phyloP scores from a whole-genome alignment of 108 stramenopile genomes.

The Aureococcus anophagefferens region DNA sequence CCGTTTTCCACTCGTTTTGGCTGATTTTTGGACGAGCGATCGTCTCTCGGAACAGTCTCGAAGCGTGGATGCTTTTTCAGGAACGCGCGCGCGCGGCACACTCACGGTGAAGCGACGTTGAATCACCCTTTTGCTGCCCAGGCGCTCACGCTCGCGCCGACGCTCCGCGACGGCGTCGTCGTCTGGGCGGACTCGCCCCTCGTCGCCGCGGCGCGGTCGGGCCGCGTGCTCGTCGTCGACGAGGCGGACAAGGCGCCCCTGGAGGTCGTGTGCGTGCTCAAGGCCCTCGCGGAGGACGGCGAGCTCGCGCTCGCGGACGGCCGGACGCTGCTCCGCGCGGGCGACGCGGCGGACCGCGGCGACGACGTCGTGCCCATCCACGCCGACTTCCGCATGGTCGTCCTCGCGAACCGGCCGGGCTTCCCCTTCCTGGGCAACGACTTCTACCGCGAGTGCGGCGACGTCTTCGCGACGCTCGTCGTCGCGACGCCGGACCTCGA shows the following conservation, averaged over 20 bases:
- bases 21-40: too few relatives aligned
- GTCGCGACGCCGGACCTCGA: conserved; percentile 52
- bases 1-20: too few relatives aligned
- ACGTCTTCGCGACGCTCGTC: conserved; percentile 56
- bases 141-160: conserved; percentile 47
- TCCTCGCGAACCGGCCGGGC: conserved; percentile 74
- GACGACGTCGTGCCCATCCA: conserved; percentile 56
- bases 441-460: conserved; percentile 59
- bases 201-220: conserved; percentile 57
- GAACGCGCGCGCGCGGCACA: too few relatives aligned
- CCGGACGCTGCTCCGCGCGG: too few relatives aligned
- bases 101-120: too few relatives aligned
- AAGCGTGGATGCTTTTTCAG: too few relatives aligned
- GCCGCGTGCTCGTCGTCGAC: conserved; percentile 67
- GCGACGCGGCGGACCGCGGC: too few relatives aligned
- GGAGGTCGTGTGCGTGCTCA: conserved; percentile 70
- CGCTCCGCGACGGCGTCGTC: conserved; percentile 58
- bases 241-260: conserved; percentile 86
- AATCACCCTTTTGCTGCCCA: too few relatives aligned
- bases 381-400: conserved; percentile 61
- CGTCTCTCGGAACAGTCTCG: too few relatives aligned
- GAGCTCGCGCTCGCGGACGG: conserved; percentile 71
- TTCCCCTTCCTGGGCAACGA: conserved; percentile 82
- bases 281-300: conserved; percentile 75
- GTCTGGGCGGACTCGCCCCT: conserved; percentile 68